Percentiles rank a stretch among this genome's conserved stretches.
Conservation (phyloP, 2,329 filamentous ascomycete genomes). For the Diaporthe australafricana region DNA sequence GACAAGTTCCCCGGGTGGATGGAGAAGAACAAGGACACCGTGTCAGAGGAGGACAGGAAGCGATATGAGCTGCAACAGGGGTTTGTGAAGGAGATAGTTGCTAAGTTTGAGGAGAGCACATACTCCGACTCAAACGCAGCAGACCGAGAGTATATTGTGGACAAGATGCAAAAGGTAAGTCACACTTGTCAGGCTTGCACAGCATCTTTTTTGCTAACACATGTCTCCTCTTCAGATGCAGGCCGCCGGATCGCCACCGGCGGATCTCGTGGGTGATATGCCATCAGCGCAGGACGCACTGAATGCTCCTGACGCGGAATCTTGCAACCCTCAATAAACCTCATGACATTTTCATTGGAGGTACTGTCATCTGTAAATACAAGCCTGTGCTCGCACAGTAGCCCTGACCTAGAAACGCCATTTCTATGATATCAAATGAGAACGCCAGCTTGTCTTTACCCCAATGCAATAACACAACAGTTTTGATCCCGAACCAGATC, state of each 20-base stretch:
- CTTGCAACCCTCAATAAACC: constrained; percentile 70
- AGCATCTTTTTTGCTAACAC: constrained; percentile 1
- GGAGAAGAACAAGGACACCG: constrained; percentile 76
- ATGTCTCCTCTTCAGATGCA: constrained; percentile 79
- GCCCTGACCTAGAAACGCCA: constrained; percentile 26
- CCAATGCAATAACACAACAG: not conserved
- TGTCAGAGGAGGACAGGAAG: constrained; percentile 77
- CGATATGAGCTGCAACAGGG: constrained; percentile 84
- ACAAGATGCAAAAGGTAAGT: constrained; percentile 95
- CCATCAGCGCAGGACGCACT: constrained; percentile 81
- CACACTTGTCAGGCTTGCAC: not conserved
- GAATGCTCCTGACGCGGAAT: constrained; percentile 66
- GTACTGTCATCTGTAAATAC: constrained; percentile 39
- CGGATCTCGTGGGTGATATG: constrained; percentile 92
- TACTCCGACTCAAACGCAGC: constrained; percentile 86
- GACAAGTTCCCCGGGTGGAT: constrained; percentile 95
- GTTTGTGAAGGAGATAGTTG: constrained; percentile 87
- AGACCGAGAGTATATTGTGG: constrained; percentile 93
- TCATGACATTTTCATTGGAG: not conserved
- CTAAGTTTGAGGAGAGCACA: constrained; percentile 83
- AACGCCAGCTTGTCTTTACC: constrained; percentile 1
- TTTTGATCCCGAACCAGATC: not conserved
- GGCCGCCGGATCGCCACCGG: constrained; percentile 88
- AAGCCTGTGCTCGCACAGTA: constrained; percentile 31
- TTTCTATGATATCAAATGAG: not conserved